Evolutionary conservation across 1,284 basidiomycete genomes (phyloP).

Genomic region (Prillingera fragicola): DNA sequence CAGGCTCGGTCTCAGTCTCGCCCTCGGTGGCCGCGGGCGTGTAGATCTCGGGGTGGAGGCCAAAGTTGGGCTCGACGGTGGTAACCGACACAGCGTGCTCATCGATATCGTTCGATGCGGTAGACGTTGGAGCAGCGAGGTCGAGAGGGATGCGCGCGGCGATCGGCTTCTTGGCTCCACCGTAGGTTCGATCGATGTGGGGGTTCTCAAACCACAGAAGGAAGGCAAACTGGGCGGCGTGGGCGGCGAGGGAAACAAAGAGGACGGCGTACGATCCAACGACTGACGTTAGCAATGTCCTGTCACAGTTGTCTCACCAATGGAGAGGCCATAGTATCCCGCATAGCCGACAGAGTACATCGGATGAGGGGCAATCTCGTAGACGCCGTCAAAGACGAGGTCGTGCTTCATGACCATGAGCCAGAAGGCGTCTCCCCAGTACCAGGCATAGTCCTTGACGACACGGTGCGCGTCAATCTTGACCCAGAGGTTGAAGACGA

Average conservation of each 20-base stretch:
- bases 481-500: conserved; percentile 96
- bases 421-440: conserved; percentile 99
- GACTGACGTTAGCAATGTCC: conserved; percentile 21
- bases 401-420: conserved; percentile 55
- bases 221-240: conserved; percentile 93
- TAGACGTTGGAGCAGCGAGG: conserved; percentile 5
- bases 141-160: conserved; percentile 69
- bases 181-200: conserved; percentile 89
- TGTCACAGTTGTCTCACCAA: conserved; percentile 32
- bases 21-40: conserved; percentile 67
- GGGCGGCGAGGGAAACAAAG: conserved; percentile 85
- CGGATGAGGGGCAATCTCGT: conserved; percentile 61
- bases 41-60: conserved; percentile 11
- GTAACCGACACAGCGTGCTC: conserved; percentile 3
- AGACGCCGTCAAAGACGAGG: conserved; percentile 95
- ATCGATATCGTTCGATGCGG: conserved; percentile 2
- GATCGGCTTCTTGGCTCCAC: conserved; percentile 72
- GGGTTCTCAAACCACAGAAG: conserved; percentile 96
- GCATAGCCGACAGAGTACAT: conserved; percentile 75
- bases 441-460: conserved; percentile 81
- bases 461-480: conserved; percentile 96
- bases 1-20: conserved; percentile 63
- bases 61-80: conserved; percentile 6
- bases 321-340: conserved; percentile 89
- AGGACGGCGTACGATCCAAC: conserved; percentile 74